Percentiles rank a stretch among this genome's conserved stretches.
Conservation (phyloP, 805 yeast species). For the Metschnikowia rubicola region DNA sequence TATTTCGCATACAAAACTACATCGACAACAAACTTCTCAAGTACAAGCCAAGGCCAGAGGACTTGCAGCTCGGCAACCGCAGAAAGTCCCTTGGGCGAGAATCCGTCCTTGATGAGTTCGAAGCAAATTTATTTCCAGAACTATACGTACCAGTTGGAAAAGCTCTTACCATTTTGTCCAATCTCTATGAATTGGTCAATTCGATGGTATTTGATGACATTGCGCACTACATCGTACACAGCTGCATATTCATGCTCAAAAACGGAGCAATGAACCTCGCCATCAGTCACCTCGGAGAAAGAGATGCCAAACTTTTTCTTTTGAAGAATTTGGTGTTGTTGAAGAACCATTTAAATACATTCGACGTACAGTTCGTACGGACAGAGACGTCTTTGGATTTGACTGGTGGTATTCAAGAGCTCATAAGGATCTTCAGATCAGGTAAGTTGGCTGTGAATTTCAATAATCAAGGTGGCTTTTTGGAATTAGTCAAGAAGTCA, state of each 20-base stretch:
- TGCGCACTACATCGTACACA: constrained; percentile 82
- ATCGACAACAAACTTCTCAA: constrained; percentile 66
- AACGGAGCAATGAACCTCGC: constrained; percentile 48
- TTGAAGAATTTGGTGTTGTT: constrained; percentile 70
- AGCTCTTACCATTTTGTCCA: constrained; percentile 67
- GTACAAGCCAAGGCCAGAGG: constrained; percentile 66
- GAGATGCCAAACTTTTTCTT: constrained; percentile 63
- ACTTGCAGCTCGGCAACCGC: constrained; percentile 55
- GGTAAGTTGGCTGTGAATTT: constrained; percentile 45
- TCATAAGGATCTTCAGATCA: constrained; percentile 35
- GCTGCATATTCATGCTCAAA: constrained; percentile 62
- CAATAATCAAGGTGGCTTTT: constrained; percentile 31
- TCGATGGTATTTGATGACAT: constrained; percentile 81
- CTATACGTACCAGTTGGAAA: constrained; percentile 71
- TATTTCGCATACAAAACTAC: constrained; percentile 72
- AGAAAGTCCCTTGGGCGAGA: constrained; percentile 12
- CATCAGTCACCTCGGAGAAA: constrained; percentile 42
- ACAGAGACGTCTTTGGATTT: constrained; percentile 78
- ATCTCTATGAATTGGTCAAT: constrained; percentile 75
- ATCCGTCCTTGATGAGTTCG: constrained; percentile 27
- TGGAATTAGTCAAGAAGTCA: constrained; percentile 57
- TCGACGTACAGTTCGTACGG: constrained; percentile 74
- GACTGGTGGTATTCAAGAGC: constrained; percentile 58
- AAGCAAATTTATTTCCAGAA: constrained; percentile 37
- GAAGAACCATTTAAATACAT: constrained; percentile 63